These are phyloP conservation scores for Chaetomiaceae sp. DNA, from an alignment of 2,329 filamentous ascomycete species.

Conservation along the genomic window DNA sequence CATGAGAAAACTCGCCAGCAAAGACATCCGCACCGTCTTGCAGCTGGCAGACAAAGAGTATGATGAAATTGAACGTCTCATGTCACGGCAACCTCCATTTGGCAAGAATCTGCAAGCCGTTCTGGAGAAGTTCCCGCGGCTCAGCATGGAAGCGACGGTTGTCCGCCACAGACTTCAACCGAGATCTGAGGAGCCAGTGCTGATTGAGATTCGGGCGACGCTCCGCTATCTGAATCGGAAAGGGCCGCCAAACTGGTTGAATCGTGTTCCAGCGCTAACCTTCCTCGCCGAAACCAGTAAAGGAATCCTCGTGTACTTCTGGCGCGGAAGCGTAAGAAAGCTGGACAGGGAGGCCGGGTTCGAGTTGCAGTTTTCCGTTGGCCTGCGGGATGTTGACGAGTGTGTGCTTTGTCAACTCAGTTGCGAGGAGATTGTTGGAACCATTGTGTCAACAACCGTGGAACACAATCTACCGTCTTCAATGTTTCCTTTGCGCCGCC, in stretches of 20 bases:
- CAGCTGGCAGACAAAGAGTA: slow-evolving; percentile 62
- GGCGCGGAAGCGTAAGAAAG: slow-evolving; percentile 56
- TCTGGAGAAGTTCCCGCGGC: slow-evolving; percentile 62
- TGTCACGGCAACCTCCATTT: slow-evolving; percentile 78
- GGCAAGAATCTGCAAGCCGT: slow-evolving; percentile 62
- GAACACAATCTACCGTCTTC: slow-evolving; percentile 20
- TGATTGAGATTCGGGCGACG: slow-evolving; percentile 57
- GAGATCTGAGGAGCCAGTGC: slow-evolving; percentile 39
- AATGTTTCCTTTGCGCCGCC: slow-evolving; percentile 7
- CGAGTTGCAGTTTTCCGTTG: slow-evolving; percentile 53
- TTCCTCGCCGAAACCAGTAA: slow-evolving; percentile 67
- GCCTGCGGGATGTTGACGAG: slow-evolving; percentile 48
- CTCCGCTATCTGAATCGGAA: slow-evolving; percentile 68
- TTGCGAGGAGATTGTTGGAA: slow-evolving; percentile 78
- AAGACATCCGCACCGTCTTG: slow-evolving; percentile 65
- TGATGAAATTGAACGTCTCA: slow-evolving; percentile 66
- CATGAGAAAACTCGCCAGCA: slow-evolving; percentile 66
- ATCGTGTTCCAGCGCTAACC: slow-evolving; percentile 61
- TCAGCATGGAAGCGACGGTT: slow-evolving; percentile 38
- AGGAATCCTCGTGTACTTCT: slow-evolving; percentile 64
- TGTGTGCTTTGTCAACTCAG: slow-evolving; percentile 63
- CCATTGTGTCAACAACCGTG: slow-evolving; percentile 33
- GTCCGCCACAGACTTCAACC: slow-evolving; percentile 27
- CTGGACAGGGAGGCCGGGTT: slow-evolving; percentile 53
- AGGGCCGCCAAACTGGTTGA: slow-evolving; percentile 54